Evolutionary conservation across 208 protist species (phyloP).

Genomic region (Naegleria fowleri): DNA sequence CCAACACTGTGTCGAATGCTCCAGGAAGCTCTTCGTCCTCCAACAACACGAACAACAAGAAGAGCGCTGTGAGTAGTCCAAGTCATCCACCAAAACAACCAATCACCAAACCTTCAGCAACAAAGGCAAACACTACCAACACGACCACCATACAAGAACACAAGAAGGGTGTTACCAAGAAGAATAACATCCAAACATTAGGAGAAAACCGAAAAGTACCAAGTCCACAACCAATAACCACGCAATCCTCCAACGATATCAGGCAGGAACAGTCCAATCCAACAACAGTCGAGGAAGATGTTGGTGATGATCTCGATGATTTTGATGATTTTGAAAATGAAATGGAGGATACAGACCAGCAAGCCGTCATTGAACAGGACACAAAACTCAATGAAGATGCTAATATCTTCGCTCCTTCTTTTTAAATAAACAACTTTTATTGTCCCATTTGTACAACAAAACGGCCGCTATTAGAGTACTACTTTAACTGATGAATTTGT

Average conservation of each 20-base stretch:
- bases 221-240: neutral
- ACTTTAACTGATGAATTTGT: neutral
- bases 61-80: neutral
- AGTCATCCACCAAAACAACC: neutral
- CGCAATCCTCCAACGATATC: neutral
- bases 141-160: neutral
- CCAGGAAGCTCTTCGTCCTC: neutral
- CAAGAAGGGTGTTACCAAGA: neutral
- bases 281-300: too few species aligned
- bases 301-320: neutral
- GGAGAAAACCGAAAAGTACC: neutral
- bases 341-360: neutral
- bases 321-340: constrained; percentile 1
- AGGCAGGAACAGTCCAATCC: too few species aligned
- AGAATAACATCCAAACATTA: neutral
- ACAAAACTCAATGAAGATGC: neutral
- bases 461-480: neutral
- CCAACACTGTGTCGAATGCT: neutral
- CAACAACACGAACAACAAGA: neutral
- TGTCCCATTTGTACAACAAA: neutral
- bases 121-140: too few species aligned
- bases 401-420: neutral
- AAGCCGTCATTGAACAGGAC: neutral
- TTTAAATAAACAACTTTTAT: neutral
- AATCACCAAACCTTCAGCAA: neutral